Evolutionary conservation across 352 stramenopile genomes (phyloP).

Genomic region (Phytophthora nicotianae): DNA sequence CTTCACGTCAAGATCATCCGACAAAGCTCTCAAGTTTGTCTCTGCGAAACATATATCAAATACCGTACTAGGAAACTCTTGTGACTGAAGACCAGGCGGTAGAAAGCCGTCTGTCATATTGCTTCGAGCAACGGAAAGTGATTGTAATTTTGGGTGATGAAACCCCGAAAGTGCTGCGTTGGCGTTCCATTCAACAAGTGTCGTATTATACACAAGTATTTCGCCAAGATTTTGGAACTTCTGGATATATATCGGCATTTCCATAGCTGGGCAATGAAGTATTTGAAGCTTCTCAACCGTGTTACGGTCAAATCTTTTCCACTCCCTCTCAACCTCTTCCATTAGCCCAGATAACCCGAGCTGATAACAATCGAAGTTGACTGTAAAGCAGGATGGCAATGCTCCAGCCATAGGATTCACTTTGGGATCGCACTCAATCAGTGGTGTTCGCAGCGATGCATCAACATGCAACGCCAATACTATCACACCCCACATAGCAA

Average conservation of each 20-base stretch:
- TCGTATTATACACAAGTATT: background rate
- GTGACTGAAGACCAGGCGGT: background rate
- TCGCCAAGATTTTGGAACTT: background rate
- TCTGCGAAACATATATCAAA: background rate
- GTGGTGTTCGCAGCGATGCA: background rate
- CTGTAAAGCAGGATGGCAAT: background rate
- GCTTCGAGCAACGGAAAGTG: background rate
- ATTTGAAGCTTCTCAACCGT: background rate
- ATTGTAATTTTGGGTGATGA: background rate
- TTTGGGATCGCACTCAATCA: background rate
- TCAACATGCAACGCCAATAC: background rate
- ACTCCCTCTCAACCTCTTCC: background rate
- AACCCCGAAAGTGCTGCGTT: background rate
- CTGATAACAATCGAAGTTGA: background rate
- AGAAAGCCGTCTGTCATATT: background rate
- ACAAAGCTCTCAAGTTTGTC: background rate
- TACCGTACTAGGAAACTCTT: background rate
- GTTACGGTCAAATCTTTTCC: background rate
- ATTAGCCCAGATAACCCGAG: background rate
- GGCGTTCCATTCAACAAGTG: background rate
- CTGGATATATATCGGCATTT: background rate
- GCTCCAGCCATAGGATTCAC: background rate
- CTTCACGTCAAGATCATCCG: background rate
- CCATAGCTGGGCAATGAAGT: background rate
- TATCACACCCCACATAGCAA: background rate